These are phyloP conservation scores for Brassica incana DNA, from an alignment of 345 rosid genomes.

Conservation along the genomic window DNA sequence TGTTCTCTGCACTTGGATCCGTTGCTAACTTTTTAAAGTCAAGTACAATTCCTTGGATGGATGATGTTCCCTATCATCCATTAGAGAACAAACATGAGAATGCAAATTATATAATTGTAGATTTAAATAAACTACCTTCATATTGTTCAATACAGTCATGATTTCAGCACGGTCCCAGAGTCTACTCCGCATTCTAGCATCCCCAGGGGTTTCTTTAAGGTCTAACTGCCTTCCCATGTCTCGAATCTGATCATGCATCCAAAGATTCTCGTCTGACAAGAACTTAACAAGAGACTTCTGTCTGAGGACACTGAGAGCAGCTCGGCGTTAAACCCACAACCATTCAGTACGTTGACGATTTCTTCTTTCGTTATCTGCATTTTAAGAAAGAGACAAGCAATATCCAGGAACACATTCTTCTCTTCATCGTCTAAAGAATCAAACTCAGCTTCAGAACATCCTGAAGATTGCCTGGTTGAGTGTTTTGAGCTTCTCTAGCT, in stretches of 20 bases:
- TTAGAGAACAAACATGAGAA: background rate
- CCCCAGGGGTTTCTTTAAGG: background rate
- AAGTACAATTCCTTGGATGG: conserved; percentile 48
- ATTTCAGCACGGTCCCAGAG: conserved; percentile 65
- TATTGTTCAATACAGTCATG: conserved; percentile 37
- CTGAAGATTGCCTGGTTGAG: conserved; percentile 43
- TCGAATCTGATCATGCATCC: conserved; percentile 79
- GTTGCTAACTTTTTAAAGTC: conserved; percentile 33
- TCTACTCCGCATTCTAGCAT: conserved; percentile 58
- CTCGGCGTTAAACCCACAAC: conserved; percentile 59
- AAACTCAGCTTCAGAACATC: conserved; percentile 54
- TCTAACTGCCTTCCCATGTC: conserved; percentile 80
- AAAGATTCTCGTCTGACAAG: conserved; percentile 23
- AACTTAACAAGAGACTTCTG: conserved; percentile 62
- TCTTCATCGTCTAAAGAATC: conserved; percentile 49
- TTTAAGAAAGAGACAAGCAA: conserved; percentile 61
- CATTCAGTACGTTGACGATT: conserved; percentile 50
- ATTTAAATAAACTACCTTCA: conserved; percentile 42
- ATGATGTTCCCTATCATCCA: conserved; percentile 47
- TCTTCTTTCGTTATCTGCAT: conserved; percentile 50
- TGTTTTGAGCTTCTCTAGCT: conserved; percentile 42
- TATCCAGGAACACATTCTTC: conserved; percentile 60
- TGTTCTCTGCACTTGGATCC: conserved; percentile 14
- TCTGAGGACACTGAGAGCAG: conserved; percentile 45
- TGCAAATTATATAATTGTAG: background rate